Evolutionary conservation across 352 stramenopile species (phyloP).

Genomic region (Phytopythium kandeliae): DNA sequence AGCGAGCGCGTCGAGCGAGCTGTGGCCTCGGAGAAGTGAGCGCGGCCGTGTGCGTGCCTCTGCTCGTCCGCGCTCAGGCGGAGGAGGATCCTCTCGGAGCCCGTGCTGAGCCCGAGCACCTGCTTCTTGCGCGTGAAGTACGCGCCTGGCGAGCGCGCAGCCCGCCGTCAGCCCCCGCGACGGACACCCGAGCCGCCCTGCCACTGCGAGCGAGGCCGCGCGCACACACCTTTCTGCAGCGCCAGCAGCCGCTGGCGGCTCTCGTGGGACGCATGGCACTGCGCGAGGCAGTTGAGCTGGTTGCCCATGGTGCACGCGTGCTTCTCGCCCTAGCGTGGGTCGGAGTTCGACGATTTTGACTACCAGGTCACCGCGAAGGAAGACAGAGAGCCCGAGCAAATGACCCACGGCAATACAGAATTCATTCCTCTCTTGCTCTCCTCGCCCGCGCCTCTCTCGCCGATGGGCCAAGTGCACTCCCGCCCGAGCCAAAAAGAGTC

Average conservation of each 20-base stretch:
- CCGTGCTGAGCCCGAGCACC: constrained; percentile 54
- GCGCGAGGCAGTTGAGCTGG: constrained; percentile 71
- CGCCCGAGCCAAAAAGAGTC: too few relatives aligned
- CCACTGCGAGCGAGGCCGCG: too few relatives aligned
- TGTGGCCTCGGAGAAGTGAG: too few relatives aligned
- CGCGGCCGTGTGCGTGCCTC: constrained; percentile 18
- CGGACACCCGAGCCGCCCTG: too few relatives aligned
- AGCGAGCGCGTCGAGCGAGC: too few relatives aligned
- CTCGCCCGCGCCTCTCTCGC: neutral
- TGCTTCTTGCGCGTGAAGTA: constrained; percentile 78
- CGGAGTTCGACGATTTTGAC: constrained; percentile 3
- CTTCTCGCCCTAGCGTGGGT: too few relatives aligned
- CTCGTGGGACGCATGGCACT: constrained; percentile 67
- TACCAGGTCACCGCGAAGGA: neutral
- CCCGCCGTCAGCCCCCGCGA: too few relatives aligned
- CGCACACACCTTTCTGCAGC: constrained; percentile 58
- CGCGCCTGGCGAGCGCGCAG: constrained; percentile 41
- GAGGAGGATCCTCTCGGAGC: constrained; percentile 55
- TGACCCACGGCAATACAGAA: constrained; percentile 5
- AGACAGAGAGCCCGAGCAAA: neutral
- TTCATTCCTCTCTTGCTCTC: constrained; percentile 1
- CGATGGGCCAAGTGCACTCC: too few relatives aligned
- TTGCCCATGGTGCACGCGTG: constrained; percentile 48
- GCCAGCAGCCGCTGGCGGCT: constrained; percentile 53
- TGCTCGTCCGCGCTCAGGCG: constrained; percentile 59